Conservation (phyloP, 768 basidiomycete species). For the Tubosaeta brunneosetosa region DNA sequence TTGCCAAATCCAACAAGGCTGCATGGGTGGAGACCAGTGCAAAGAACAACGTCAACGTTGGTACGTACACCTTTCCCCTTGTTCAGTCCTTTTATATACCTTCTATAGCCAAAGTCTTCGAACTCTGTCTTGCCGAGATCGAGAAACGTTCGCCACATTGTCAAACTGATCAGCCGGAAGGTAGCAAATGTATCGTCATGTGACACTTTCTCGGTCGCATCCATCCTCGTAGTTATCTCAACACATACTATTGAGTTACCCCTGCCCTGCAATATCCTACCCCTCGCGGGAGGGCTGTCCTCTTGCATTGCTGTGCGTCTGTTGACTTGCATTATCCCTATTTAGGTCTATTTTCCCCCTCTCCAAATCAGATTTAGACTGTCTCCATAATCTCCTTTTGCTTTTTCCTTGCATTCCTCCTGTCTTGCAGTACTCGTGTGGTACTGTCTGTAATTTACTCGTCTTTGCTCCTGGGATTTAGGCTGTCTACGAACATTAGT, state of each 20-base stretch:
- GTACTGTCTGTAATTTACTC: conserved; percentile 34
- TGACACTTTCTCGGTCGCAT: conserved; percentile 29
- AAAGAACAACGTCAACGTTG: conserved; percentile 80
- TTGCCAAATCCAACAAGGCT: conserved; percentile 68
- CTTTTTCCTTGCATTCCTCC: conserved; percentile 12
- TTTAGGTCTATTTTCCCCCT: conserved; percentile 25
- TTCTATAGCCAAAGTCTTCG: conserved; percentile 69
- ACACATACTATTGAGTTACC: conserved; percentile 30
- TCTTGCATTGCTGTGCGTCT: conserved; percentile 29
- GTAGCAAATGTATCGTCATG: conserved; percentile 52
- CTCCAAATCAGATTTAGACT: conserved; percentile 26
- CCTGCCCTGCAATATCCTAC: conserved; percentile 29
- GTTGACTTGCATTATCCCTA: conserved; percentile 35
- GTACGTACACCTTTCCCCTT: conserved; percentile 46
- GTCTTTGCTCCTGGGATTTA: conserved; percentile 23
- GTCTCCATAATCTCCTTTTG: conserved; percentile 27
- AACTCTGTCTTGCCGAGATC: conserved; percentile 77
- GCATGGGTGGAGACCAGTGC: conserved; percentile 89
- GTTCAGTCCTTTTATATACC: neutral
- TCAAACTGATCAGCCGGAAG: conserved; percentile 39
- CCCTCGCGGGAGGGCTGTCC: conserved; percentile 14
- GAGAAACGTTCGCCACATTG: conserved; percentile 64
- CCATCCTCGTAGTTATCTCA: conserved; percentile 13
- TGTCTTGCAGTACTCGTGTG: conserved; percentile 20
- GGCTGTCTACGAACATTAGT: conserved; percentile 29